phyloP scores from a whole-genome alignment of 148 eudicot species.

The Cornus suecica region DNA sequence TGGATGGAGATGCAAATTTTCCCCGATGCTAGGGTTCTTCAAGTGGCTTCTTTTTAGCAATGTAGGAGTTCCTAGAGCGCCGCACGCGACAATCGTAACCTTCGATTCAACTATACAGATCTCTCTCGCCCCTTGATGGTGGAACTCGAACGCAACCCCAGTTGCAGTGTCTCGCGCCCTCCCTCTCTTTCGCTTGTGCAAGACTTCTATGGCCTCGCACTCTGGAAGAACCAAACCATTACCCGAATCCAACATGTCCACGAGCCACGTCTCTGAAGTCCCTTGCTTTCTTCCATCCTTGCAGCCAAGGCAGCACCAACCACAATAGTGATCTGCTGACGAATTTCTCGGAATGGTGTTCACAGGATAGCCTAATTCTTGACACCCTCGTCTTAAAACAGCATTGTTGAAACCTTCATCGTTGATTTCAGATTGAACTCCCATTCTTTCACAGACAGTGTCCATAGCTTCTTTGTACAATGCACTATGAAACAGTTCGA shows the following conservation, averaged over 20 bases:
- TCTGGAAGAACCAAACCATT: slow-evolving; percentile 51
- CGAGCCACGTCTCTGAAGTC: slow-evolving; percentile 68
- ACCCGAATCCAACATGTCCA: slow-evolving; percentile 57
- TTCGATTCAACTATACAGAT: slow-evolving; percentile 45
- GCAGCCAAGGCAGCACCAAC: slow-evolving; percentile 87
- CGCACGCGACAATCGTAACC: slow-evolving; percentile 59
- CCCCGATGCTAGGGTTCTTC: slow-evolving; percentile 59
- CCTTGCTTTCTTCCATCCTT: slow-evolving; percentile 72
- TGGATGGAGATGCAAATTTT: slow-evolving; percentile 67
- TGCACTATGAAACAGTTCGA: slow-evolving; percentile 49
- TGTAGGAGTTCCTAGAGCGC: slow-evolving; percentile 63
- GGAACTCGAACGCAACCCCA: slow-evolving; percentile 48
- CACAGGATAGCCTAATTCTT: slow-evolving; percentile 57
- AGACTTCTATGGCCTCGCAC: slow-evolving; percentile 43
- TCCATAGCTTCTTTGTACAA: slow-evolving; percentile 52
- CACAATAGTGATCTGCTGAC: slow-evolving; percentile 59
- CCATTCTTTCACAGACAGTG: slow-evolving; percentile 61
- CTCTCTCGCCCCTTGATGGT: slow-evolving; percentile 26
- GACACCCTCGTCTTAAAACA: slow-evolving; percentile 62
- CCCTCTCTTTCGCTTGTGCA: slow-evolving; percentile 26
- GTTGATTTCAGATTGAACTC: slow-evolving; percentile 51
- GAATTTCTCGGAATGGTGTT: slow-evolving; percentile 52
- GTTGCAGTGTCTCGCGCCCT: slow-evolving; percentile 26
- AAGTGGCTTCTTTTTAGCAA: slow-evolving; percentile 56
- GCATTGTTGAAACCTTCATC: slow-evolving; percentile 65